Conservation (phyloP, 805 yeast genomes). For the Saccharomycopsis sp. region DNA sequence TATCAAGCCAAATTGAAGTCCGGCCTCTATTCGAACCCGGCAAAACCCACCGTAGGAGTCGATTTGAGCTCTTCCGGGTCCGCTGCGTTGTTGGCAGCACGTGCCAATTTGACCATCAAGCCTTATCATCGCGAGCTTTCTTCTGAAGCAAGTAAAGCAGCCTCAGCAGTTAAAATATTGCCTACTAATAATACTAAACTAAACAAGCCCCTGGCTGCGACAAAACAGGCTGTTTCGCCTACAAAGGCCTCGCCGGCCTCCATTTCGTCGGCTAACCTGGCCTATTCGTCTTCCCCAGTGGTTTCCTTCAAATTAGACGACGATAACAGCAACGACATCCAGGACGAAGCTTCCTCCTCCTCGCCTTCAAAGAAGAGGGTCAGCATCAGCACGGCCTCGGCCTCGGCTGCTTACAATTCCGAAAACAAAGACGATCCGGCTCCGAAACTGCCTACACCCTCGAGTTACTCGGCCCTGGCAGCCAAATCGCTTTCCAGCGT, state of each 20-base stretch:
- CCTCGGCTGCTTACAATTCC: background rate
- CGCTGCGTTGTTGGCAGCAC: conserved; percentile 71
- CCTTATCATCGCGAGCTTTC: conserved; percentile 38
- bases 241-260: conserved; percentile 43
- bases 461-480: conserved; percentile 7
- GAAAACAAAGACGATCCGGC: background rate
- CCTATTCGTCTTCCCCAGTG: background rate
- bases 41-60: conserved; percentile 50
- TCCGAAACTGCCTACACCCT: background rate
- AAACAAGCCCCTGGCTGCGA: background rate
- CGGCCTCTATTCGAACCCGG: conserved; percentile 54
- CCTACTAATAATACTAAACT: no score
- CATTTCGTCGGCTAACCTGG: conserved; percentile 23
- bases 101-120: conserved; percentile 54
- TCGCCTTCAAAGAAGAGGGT: background rate
- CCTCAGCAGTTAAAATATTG: conserved; percentile 41
- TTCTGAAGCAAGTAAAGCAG: conserved; percentile 65
- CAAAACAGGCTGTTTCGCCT: conserved; percentile 38
- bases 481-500: conserved; percentile 8
- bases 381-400: background rate
- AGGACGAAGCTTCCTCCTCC: background rate
- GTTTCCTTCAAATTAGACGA: background rate
- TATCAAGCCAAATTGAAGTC: conserved; percentile 68
- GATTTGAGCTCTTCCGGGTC: conserved; percentile 53
- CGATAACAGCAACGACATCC: background rate